Conservation (phyloP, 225 moss, liverwort and hornwort species). For the Pleurozium schreberi region DNA sequence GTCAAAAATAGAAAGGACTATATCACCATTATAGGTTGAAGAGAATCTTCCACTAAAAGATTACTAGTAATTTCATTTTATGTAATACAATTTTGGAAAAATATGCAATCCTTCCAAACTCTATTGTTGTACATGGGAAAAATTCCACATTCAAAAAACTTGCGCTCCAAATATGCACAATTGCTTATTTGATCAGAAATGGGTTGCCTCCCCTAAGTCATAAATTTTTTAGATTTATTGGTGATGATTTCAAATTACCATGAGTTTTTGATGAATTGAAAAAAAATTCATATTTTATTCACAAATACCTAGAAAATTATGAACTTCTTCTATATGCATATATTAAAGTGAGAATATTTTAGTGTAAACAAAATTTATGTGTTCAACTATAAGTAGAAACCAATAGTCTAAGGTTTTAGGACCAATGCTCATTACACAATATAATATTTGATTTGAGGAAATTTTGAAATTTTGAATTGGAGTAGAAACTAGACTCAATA, state of each 20-base stretch:
- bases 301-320: background rate
- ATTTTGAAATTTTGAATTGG: background rate
- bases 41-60: no score
- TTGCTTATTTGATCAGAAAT: no score
- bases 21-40: no score
- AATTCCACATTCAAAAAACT: no score
- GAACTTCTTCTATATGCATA: background rate
- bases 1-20: no score
- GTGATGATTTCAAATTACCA: background rate
- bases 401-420: background rate
- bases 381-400: background rate
- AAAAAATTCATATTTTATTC: background rate
- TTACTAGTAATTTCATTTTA: no score
- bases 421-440: background rate
- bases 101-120: no score
- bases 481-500: background rate
- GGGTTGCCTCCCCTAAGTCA: no score
- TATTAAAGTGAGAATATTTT: background rate
- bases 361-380: background rate
- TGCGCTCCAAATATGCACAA: no score
- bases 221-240: background rate
- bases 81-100: no score
- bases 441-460: background rate
- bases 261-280: background rate
- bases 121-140: no score